Evolutionary conservation across 805 yeast genomes (phyloP).

Genomic region (Candida saitoana): DNA sequence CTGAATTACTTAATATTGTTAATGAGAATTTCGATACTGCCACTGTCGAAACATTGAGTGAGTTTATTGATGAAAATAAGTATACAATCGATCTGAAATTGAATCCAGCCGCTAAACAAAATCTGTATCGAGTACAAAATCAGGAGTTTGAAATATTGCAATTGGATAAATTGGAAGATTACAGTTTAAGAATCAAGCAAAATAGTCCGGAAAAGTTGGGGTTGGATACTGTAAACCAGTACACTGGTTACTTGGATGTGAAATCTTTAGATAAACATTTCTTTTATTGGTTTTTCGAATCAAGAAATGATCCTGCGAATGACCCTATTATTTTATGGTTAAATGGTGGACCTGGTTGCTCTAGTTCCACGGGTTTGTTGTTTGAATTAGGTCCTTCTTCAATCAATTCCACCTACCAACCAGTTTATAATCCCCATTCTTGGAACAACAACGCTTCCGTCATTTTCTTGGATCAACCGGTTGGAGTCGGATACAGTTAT

Average conservation of each 20-base stretch:
- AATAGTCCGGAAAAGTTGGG: constrained; percentile 34
- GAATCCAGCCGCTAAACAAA: background rate
- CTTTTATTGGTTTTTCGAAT: constrained; percentile 91
- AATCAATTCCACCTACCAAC: constrained; percentile 60
- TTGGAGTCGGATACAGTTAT: constrained; percentile 86
- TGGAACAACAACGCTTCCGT: constrained; percentile 93
- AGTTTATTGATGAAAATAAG: background rate
- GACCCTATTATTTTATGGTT: constrained; percentile 91
- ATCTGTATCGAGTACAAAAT: background rate
- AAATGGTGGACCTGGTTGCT: constrained; percentile 97
- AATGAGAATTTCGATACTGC: background rate
- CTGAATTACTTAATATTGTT: background rate
- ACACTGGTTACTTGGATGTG: constrained; percentile 38
- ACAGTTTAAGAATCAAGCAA: constrained; percentile 28
- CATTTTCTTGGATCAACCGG: constrained; percentile 90
- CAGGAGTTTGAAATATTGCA: constrained; percentile 16
- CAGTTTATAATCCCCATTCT: constrained; percentile 75
- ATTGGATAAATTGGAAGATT: constrained; percentile 19
- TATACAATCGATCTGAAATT: background rate
- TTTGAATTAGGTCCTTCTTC: constrained; percentile 90
- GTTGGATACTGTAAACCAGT: constrained; percentile 34
- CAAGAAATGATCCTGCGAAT: constrained; percentile 77
- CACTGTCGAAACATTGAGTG: background rate
- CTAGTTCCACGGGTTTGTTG: constrained; percentile 83
- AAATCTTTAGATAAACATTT: constrained; percentile 58